These are phyloP conservation scores for Trichoderma gracile DNA, from an alignment of 2,329 filamentous ascomycete species.

Conservation along the genomic window DNA sequence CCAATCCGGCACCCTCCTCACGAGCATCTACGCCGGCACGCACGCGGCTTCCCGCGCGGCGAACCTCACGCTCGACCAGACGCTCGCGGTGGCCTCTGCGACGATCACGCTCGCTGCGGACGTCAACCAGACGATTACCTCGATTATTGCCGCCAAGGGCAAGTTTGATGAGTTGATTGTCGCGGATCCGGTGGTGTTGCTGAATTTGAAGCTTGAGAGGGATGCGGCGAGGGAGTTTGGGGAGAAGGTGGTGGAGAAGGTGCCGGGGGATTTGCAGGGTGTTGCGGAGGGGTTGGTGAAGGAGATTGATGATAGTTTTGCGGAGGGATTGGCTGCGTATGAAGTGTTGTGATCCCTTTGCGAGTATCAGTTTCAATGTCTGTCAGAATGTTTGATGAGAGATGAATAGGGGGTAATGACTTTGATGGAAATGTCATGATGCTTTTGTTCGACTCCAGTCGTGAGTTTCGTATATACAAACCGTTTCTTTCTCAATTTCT, in stretches of 20 bases:
- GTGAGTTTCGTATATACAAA: too few species aligned
- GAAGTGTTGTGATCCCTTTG: background rate
- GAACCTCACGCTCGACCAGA: constrained; percentile 42
- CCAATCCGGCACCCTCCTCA: constrained; percentile 43
- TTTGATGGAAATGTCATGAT: too few species aligned
- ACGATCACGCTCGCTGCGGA: constrained; percentile 39
- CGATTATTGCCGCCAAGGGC: constrained; percentile 43
- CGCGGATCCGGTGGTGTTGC: constrained; percentile 46
- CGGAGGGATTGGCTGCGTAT: constrained; percentile 36
- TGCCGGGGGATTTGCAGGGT: constrained; percentile 39
- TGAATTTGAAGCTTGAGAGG: constrained; percentile 45
- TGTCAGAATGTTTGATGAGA: background rate
- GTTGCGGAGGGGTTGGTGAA: constrained; percentile 41
- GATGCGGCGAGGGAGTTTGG: constrained; percentile 43
- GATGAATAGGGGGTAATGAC: background rate
- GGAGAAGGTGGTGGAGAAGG: constrained; percentile 42
- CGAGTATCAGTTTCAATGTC: background rate
- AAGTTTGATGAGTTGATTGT: constrained; percentile 48
- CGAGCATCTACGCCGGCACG: constrained; percentile 44
- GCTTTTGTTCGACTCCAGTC: too few species aligned
- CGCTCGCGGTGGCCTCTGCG: constrained; percentile 42
- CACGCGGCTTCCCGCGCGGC: constrained; percentile 40
- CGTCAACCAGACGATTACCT: constrained; percentile 44
- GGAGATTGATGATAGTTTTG: constrained; percentile 44
- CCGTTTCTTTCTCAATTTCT: too few species aligned